A percentile compares a stretch with the other conserved stretches of the same genome.
Conservation (phyloP, 116 monocot genomes). For the Zostera marina region DNA sequence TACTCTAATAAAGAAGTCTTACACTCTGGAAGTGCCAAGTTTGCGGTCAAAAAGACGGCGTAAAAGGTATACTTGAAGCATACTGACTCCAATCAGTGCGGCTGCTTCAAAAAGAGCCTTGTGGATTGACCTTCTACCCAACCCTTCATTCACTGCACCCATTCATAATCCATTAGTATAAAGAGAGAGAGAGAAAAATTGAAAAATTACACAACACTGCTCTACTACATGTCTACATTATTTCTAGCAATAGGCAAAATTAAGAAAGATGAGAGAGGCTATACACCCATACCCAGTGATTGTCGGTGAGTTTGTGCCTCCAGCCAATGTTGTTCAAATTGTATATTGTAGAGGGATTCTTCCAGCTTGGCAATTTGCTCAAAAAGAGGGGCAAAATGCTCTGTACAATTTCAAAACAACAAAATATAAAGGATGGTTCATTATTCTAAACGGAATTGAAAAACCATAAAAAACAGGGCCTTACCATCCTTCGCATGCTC, state of each 20-base stretch:
- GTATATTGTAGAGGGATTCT: conserved; percentile 69
- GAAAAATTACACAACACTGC: background rate
- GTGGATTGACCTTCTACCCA: conserved; percentile 61
- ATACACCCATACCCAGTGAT: conserved; percentile 61
- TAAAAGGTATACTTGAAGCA: conserved; percentile 62
- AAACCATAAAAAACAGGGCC: background rate
- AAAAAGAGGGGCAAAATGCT: conserved; percentile 53
- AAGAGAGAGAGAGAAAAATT: background rate
- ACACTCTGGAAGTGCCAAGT: conserved; percentile 54
- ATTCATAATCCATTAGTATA: background rate
- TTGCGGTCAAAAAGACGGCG: conserved; percentile 70
- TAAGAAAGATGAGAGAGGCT: background rate
- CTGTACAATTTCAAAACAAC: conserved; percentile 10
- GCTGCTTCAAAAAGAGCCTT: conserved; percentile 82
- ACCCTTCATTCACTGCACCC: conserved; percentile 64
- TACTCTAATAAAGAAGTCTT: too few relatives aligned
- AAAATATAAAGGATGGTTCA: background rate
- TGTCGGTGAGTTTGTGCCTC: conserved; percentile 89
- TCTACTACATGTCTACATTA: background rate
- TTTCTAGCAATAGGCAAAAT: background rate
- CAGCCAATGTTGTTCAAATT: conserved; percentile 94
- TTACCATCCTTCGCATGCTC: conserved; percentile 98
- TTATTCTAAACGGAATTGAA: too few relatives aligned
- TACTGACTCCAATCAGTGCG: conserved; percentile 55
- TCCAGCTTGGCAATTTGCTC: conserved; percentile 80